Evolutionary conservation across 768 basidiomycete genomes (phyloP).

Genomic region (Rhodotorula graminis): DNA sequence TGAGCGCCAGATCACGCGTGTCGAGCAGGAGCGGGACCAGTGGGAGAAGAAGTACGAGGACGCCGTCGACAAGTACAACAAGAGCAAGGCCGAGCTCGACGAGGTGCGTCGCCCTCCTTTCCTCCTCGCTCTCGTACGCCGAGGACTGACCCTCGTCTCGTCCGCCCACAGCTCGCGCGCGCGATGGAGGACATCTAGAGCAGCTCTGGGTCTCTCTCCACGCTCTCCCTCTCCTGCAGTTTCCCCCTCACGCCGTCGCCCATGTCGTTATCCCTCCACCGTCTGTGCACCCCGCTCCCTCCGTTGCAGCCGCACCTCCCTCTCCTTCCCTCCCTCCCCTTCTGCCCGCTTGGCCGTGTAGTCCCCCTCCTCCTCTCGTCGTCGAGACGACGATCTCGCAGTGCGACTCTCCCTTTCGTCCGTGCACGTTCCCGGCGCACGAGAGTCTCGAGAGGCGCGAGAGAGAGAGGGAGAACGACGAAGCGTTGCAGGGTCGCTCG

Average conservation of each 20-base stretch:
- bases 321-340: neutral
- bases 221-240: neutral
- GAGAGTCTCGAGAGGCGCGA: neutral
- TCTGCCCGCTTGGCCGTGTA: neutral
- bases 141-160: no score
- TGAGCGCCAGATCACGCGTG: constrained; percentile 78
- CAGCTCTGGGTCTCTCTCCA: neutral
- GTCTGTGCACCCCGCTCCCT: neutral
- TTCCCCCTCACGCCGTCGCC: no score
- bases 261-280: neutral
- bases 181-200: constrained; percentile 38
- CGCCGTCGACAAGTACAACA: constrained; percentile 61
- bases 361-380: no score
- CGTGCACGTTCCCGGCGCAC: neutral
- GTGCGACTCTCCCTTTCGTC: neutral
- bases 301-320: neutral
- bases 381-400: neutral
- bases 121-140: neutral
- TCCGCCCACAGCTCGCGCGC: constrained; percentile 17
- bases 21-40: constrained; percentile 82
- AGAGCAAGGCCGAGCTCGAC: constrained; percentile 73
- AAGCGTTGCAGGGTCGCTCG: no score
- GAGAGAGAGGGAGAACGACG: neutral
- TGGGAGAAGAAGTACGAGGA: constrained; percentile 98
- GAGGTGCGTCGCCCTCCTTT: no score